Evolutionary conservation across 2,329 filamentous ascomycete genomes (phyloP), one percentile per base, ranked within the genome.

Genomic region (Ophiocordyceps camponoti-rufipedis): DNA sequence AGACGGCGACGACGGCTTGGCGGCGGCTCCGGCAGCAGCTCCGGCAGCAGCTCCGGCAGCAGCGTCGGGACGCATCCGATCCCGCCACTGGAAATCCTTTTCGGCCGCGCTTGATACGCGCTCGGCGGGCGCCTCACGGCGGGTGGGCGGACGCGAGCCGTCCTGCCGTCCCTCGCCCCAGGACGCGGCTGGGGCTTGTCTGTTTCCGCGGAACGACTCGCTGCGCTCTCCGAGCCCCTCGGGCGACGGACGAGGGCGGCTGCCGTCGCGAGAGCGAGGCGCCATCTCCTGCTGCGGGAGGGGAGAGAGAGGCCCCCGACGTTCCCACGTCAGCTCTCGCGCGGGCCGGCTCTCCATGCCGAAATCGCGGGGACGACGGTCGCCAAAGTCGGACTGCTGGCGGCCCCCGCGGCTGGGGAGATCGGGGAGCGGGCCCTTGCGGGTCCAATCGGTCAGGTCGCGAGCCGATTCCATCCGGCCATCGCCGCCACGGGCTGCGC

Each of bases 11-110:
- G 76, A 23, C 28, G 46, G 75, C 61, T 77, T 76, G 43, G 64
- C 65, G 3, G 71, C 61, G 33, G 72, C 23, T 3, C 3, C 23
- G 23, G 23, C 23, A 5, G 23, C 23, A 5, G 23, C 23, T n/a
- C n/a, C n/a, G 23, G 23, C 23, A 5, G 23, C 23, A 23, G 23
- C 64, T n/a, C n/a, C n/a, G 23, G 23, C 23, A 5, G 23, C 23
- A 23, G 23, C 64, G 55, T 93, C 88, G n/a, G 89, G 85, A 53
- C 79, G 82, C 88, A 96, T 96, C 63, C 75, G 84, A 53, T 74
- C 72, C 55, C 91, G 82, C 91, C 91, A 98, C 65, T 94, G 80
- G 66, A 80, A 93, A 61, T 96, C 91, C 58, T 85, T 77, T 49
- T 98, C 91, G 44, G 91, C 84, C 39, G 91, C 91, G 47, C 85